A percentile compares a stretch with the other conserved stretches of the same genome.
These are phyloP conservation scores for Cladorrhinum sp. DNA, from an alignment of 2,329 filamentous ascomycete species.

Conservation along the genomic window DNA sequence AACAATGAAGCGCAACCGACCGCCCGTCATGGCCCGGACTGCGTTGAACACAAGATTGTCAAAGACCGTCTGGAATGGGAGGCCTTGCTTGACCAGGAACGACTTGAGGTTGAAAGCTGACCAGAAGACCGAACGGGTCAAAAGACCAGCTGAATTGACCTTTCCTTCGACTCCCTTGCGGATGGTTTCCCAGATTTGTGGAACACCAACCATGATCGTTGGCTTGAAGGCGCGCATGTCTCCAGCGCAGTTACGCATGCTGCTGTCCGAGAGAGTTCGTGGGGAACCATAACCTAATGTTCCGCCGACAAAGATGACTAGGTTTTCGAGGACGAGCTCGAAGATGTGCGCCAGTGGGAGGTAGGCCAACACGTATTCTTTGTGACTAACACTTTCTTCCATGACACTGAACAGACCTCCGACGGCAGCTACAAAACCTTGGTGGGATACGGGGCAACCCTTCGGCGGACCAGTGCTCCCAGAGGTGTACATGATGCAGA, in stretches of 20 bases:
- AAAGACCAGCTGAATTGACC: slow-evolving; percentile 66
- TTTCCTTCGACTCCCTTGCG: slow-evolving; percentile 88
- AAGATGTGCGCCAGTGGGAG: slow-evolving; percentile 94
- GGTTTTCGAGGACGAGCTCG: slow-evolving; percentile 93
- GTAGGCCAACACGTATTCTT: slow-evolving; percentile 82
- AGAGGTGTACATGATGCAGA: slow-evolving; percentile 84
- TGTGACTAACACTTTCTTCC: slow-evolving; percentile 71
- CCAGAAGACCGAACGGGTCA: slow-evolving; percentile 78
- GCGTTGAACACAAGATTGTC: slow-evolving; percentile 88
- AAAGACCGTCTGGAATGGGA: slow-evolving; percentile 67
- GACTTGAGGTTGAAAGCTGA: slow-evolving; percentile 58
- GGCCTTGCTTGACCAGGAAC: slow-evolving; percentile 53
- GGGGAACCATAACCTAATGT: slow-evolving; percentile 92
- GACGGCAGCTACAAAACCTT: slow-evolving; percentile 74
- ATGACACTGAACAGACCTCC: slow-evolving; percentile 79
- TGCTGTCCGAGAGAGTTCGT: slow-evolving; percentile 80
- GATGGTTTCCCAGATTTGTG: slow-evolving; percentile 94
- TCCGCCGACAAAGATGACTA: slow-evolving; percentile 83
- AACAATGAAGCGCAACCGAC: slow-evolving; percentile 82
- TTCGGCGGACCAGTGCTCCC: slow-evolving; percentile 88
- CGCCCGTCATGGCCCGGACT: slow-evolving; percentile 85
- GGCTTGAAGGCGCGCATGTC: slow-evolving; percentile 92
- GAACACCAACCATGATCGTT: slow-evolving; percentile 88
- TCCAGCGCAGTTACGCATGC: slow-evolving; percentile 84
- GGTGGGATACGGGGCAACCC: slow-evolving; percentile 80